Conservation (phyloP, 495 filamentous ascomycete species). For the Xylaria venustula region DNA sequence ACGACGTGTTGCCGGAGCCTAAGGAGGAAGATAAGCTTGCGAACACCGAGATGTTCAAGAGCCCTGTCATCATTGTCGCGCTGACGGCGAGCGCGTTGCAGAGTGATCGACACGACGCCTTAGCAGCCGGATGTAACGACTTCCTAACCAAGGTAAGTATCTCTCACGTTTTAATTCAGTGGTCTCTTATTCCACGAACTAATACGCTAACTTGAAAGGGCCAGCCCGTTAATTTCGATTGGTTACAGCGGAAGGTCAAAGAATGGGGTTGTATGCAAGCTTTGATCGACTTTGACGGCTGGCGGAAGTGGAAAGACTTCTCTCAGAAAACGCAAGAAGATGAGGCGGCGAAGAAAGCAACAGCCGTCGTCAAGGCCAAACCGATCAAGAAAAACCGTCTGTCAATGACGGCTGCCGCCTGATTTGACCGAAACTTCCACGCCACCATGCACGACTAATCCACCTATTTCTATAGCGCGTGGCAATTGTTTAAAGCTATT, state of each 20-base stretch:
- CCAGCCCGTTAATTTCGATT: constrained; percentile 94
- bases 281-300: constrained; percentile 96
- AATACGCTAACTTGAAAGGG: not conserved
- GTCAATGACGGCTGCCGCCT: constrained; percentile 30
- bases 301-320: constrained; percentile 94
- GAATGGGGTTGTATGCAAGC: constrained; percentile 99
- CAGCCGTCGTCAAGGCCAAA: constrained; percentile 28
- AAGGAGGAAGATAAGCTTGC: constrained; percentile 67
- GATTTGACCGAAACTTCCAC: not conserved
- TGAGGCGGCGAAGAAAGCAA: constrained; percentile 31
- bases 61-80: constrained; percentile 95
- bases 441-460: not conserved
- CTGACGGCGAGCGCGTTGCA: constrained; percentile 91
- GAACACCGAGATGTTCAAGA: constrained; percentile 78
- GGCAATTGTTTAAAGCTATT: too few species aligned
- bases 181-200: not conserved
- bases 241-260: constrained; percentile 94
- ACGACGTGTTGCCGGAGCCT: constrained; percentile 33
- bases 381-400: constrained; percentile 37
- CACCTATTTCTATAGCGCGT: too few species aligned
- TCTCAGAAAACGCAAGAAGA: constrained; percentile 39
- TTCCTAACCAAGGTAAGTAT: constrained; percentile 89
- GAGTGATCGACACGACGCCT: constrained; percentile 89
- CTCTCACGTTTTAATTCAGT: not conserved
- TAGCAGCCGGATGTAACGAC: constrained; percentile 96